Evolutionary conservation across 257 asterid species (phyloP), one percentile per base, ranked within the genome.

Genomic region (Solanum sparsipilum): DNA sequence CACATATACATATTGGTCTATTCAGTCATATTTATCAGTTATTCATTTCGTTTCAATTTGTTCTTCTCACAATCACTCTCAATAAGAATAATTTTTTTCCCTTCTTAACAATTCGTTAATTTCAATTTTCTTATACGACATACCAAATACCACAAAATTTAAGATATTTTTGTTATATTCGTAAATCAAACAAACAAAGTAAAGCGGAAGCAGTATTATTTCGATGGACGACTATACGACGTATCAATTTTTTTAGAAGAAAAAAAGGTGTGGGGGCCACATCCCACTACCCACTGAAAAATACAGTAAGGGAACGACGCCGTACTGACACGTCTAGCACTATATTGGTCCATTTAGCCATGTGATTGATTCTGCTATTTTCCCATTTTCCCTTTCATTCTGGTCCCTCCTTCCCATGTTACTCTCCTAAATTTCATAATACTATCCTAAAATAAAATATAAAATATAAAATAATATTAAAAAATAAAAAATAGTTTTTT

Each of bases 291-390:
- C 9, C 32, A 78, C n/a, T 38, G 36, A 72, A 72, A 72, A 29
- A 7, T 13, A 3, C 38, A 29, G 79, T 56, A 78, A 65, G 68
- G 20, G 85, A 31, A 46, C 85, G 85, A 82, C 85, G 85, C 85
- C 85, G 85, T 82, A 82, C 41, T 82, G 85, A 82, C 85, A 82
- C 70, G 3, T 48, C 70, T 29, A 82, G 29, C 9, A 82, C 16
- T 16, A 48, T 31, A 46, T 29, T 46, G 85, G 85, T 82, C 70
- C 85, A 82, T 82, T 82, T 15, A 48, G 52, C 41, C 85, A 82
- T 82, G 85, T 82, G 85, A 82, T 81, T 82, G 85, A 82, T 82
- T 82, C 85, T 82, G 85, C 85, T 46, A 46, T 46, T 81, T 81
- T 48, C 63, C 70, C 44, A 82, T 82, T 82, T 63, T 78, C 63